A percentile compares a stretch with the other conserved stretches of the same genome.
These are phyloP conservation scores for Solanum sejunctum DNA, from an alignment of 257 asterid genomes.

Conservation along the genomic window DNA sequence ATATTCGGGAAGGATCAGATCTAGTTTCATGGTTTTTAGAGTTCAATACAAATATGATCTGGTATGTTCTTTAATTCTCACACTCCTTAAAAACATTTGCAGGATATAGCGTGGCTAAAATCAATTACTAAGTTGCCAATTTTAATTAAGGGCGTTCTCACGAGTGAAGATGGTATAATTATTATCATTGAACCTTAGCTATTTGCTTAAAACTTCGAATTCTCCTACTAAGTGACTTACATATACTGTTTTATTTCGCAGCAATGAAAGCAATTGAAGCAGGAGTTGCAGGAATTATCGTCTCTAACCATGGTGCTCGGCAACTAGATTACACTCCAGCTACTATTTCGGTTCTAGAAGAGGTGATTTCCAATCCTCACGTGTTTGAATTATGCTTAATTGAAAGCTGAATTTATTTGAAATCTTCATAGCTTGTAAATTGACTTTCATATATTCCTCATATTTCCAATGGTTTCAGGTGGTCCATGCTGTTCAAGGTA, in stretches of 20 bases:
- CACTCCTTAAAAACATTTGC: not conserved
- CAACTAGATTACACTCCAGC: conserved; percentile 53
- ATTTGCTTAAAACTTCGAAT: not conserved
- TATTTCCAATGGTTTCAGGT: conserved; percentile 19
- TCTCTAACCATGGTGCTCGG: conserved; percentile 65
- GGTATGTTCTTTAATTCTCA: not conserved
- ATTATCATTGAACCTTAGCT: not conserved
- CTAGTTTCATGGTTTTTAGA: not conserved
- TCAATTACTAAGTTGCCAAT: conserved; percentile 52
- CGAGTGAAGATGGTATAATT: conserved; percentile 43
- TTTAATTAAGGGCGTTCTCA: conserved; percentile 49
- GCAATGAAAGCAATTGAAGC: conserved; percentile 49
- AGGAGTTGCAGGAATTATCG: conserved; percentile 43
- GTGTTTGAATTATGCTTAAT: not conserved
- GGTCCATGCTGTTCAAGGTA: conserved; percentile 45
- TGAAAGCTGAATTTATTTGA: not conserved
- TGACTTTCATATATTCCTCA: not conserved
- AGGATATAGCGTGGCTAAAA: conserved; percentile 67
- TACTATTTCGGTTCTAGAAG: conserved; percentile 56
- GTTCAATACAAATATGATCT: not conserved
- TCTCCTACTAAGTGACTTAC: not conserved
- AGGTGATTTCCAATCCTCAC: conserved; percentile 14
- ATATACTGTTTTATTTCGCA: conserved; percentile 1
- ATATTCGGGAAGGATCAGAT: not conserved
- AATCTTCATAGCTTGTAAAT: not conserved